Percentiles rank a stretch among this genome's conserved stretches.
Evolutionary conservation across 257 asterid species (phyloP).

Genomic region (Handroanthus guayacan): DNA sequence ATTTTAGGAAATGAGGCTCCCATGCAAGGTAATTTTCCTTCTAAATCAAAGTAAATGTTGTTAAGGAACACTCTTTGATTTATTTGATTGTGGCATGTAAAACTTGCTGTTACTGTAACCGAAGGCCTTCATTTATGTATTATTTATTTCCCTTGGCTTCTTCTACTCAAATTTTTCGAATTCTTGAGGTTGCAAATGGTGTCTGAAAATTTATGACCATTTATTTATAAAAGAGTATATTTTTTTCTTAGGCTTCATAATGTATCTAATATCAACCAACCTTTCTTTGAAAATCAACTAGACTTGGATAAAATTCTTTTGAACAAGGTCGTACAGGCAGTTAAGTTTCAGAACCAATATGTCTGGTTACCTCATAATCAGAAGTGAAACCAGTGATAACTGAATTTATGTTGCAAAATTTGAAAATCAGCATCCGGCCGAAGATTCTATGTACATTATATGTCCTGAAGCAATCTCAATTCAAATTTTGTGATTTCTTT

Average conservation of each 20-base stretch:
- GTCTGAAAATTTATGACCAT: slow-evolving; percentile 11
- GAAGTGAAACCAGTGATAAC: not conserved
- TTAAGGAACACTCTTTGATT: not conserved
- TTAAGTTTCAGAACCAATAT: slow-evolving; percentile 4
- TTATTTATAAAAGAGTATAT: not conserved
- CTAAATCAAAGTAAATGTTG: slow-evolving; percentile 23
- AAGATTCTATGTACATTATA: not conserved
- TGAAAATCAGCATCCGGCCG: slow-evolving; percentile 7
- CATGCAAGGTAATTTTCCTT: slow-evolving; percentile 53
- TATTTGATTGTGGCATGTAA: slow-evolving; percentile 18
- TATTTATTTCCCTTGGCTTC: not conserved
- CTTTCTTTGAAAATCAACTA: slow-evolving; percentile 1
- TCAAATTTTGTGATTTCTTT: slow-evolving; percentile 9
- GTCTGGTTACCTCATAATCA: not conserved
- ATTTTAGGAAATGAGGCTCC: slow-evolving; percentile 49
- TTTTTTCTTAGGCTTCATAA: slow-evolving; percentile 2
- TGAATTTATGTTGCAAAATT: not conserved
- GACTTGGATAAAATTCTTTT: not conserved
- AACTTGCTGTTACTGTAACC: not conserved
- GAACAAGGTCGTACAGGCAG: not conserved
- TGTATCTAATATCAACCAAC: slow-evolving; percentile 20
- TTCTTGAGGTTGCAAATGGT: slow-evolving; percentile 22
- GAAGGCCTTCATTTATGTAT: not conserved
- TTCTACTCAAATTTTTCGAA: not conserved
- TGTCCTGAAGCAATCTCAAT: not conserved